A percentile compares a stretch with the other conserved stretches of the same genome.
phyloP scores from a whole-genome alignment of 2,329 filamentous ascomycete species.

The Ceratocystis lukuohia region DNA sequence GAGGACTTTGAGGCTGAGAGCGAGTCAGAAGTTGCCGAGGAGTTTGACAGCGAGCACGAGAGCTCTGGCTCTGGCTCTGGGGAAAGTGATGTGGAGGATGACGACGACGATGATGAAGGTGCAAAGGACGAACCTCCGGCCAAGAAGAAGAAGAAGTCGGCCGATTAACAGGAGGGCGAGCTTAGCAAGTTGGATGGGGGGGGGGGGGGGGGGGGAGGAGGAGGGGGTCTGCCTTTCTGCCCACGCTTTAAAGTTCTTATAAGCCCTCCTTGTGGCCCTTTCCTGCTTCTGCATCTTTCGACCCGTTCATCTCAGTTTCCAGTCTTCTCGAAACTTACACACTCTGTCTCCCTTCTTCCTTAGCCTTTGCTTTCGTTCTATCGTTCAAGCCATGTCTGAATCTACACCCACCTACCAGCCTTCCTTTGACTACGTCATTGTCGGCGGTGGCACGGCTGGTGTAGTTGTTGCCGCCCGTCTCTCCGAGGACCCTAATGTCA shows the following conservation, averaged over 20 bases:
- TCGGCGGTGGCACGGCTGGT: slow-evolving; percentile 27
- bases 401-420: neutral
- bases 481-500: slow-evolving; percentile 21
- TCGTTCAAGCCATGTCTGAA: neutral
- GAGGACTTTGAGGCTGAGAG: slow-evolving; percentile 91
- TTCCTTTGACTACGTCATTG: slow-evolving; percentile 24
- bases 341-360: neutral
- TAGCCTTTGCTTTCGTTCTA: neutral
- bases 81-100: slow-evolving; percentile 35
- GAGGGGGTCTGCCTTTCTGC: neutral
- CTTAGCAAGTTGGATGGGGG: neutral
- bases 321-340: neutral
- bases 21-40: slow-evolving; percentile 91
- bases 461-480: slow-evolving; percentile 27
- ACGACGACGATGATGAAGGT: slow-evolving; percentile 33
- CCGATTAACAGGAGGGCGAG: slow-evolving; percentile 19
- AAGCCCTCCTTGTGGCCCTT: neutral
- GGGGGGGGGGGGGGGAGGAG: too few relatives aligned
- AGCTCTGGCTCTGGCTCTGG: slow-evolving; percentile 58
- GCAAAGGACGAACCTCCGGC: slow-evolving; percentile 33
- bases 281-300: neutral
- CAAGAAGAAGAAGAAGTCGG: slow-evolving; percentile 40
- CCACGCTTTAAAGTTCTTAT: neutral
- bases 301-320: neutral
- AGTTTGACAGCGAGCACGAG: slow-evolving; percentile 84